Conservation (phyloP, 768 basidiomycete genomes). For the Amanita pallidorosea region DNA sequence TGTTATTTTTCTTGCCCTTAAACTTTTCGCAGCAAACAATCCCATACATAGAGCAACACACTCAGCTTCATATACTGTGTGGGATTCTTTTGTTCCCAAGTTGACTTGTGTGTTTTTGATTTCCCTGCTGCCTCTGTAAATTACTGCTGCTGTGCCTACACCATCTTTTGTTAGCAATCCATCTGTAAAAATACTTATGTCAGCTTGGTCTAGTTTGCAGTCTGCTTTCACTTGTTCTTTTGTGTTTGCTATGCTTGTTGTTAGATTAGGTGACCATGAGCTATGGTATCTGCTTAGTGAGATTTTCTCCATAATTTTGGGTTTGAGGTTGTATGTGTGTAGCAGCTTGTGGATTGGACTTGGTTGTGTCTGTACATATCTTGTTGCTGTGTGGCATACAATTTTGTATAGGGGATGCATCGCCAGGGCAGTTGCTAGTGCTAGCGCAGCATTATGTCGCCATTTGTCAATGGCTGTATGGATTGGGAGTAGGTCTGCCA, state of each 20-base stretch:
- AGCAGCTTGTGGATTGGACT: background rate
- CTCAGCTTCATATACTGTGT: background rate
- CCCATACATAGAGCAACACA: background rate
- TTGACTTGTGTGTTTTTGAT: background rate
- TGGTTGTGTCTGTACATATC: background rate
- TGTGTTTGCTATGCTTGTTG: too few relatives aligned
- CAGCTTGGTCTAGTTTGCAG: background rate
- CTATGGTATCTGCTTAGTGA: too few relatives aligned
- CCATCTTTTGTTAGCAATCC: background rate
- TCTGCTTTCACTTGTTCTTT: too few relatives aligned
- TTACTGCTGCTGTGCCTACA: background rate
- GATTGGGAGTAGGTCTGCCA: too few relatives aligned
- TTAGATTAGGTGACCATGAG: too few relatives aligned
- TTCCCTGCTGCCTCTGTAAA: background rate
- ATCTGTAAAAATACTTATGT: background rate
- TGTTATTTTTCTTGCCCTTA: background rate
- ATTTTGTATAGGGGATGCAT: background rate
- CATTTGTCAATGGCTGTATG: background rate
- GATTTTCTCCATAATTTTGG: background rate
- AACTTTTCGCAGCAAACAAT: background rate
- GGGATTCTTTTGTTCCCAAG: background rate
- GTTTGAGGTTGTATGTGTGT: background rate
- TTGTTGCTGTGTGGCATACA: background rate
- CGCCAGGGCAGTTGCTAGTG: background rate
- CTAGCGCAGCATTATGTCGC: background rate